phyloP scores from a whole-genome alignment of 345 rosid genomes.

The Brassica carinata region DNA sequence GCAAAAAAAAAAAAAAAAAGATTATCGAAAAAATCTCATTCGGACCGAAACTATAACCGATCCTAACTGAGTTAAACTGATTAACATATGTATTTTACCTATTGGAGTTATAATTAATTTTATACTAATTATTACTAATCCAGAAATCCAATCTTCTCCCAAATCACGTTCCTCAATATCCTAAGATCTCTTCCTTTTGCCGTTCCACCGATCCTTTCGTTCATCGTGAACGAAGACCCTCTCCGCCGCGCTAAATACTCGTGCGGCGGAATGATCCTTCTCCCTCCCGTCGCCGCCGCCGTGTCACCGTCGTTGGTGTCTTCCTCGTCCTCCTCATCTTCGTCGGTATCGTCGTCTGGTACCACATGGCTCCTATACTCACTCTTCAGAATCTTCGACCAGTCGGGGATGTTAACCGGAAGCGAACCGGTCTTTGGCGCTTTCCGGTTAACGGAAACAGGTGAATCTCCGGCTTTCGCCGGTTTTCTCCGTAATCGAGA shows the following conservation, averaged over 20 bases:
- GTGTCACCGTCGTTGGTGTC: conserved; percentile 19
- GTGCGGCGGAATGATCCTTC: conserved; percentile 55
- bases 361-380: conserved; percentile 41
- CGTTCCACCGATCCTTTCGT: conserved; percentile 60
- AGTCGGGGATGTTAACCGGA: conserved; percentile 80
- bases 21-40: conserved; percentile 28
- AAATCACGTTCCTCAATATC: conserved; percentile 58
- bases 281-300: conserved; percentile 10
- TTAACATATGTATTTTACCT: conserved; percentile 12
- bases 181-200: conserved; percentile 65
- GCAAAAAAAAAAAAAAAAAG: conserved; percentile 5
- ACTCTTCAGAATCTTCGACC: conserved; percentile 72
- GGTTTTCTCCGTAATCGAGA: conserved; percentile 48
- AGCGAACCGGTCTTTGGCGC: conserved; percentile 48
- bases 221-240: conserved; percentile 57
- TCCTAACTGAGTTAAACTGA: conserved; percentile 2
- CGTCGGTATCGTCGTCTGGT: conserved; percentile 40
- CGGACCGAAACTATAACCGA: conserved; percentile 28
- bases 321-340: conserved; percentile 17
- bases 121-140: conserved; percentile 33
- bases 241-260: conserved; percentile 60
- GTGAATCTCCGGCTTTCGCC: conserved; percentile 38
- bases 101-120: conserved; percentile 5
- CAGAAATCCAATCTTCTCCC: conserved; percentile 66
- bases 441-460: background rate